Base-by-base conservation (phyloP, 768 basidiomycete genomes). In the Xerocomus brunneocitrinus region DNA sequence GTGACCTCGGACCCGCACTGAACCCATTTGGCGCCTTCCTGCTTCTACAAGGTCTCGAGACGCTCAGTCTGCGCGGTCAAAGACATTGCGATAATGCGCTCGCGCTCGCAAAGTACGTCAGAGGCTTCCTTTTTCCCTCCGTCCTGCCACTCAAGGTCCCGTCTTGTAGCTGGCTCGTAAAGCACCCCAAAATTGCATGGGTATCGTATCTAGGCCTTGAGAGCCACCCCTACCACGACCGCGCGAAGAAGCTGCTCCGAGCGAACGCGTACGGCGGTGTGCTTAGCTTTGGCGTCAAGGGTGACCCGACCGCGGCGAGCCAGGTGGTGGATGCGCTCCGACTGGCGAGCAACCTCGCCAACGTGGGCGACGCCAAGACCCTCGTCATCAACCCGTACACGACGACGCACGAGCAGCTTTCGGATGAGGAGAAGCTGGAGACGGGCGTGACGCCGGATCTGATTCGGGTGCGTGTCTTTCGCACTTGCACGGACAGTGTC, bases 211-310 rank as follows among this genome's bases (percentile, higher is more conserved):
- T 84, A 39, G 91, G 91, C 6, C 77, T 91, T 1, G 64, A 69
- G 47, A 69, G 64, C 3, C 91, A 94, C 66, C 65, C 74, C 1
- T 84, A 82, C 34, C 76, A 93, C 67, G 68, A 68, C 42, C 64
- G 77, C 6, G 89, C 89, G 9, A 74, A 77, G 61, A 72, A 76
- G 53, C 70, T 83, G 32, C 70, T 91, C 48, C 74, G 84, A 5
- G 66, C 71, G 0, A 48, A 66, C n/a, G 69, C 73, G 3, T 91
- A 74, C 53, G 87, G 89, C 4, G 90, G 89, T 19, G 78, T 93
- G 59, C 70, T 93, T 46, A 87, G 78, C 69, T 91, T 93, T 60
- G 91, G 90, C 8, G 68, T 90, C 56, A 82, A 82, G 60, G 87
- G 84, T 16, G 77, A 77, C 47, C 70, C 71, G 2, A 65, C 68